Evolutionary conservation across 129 eudicot genomes (phyloP), one percentile per base, ranked within the genome.

Genomic region (Flaveria linearis): DNA sequence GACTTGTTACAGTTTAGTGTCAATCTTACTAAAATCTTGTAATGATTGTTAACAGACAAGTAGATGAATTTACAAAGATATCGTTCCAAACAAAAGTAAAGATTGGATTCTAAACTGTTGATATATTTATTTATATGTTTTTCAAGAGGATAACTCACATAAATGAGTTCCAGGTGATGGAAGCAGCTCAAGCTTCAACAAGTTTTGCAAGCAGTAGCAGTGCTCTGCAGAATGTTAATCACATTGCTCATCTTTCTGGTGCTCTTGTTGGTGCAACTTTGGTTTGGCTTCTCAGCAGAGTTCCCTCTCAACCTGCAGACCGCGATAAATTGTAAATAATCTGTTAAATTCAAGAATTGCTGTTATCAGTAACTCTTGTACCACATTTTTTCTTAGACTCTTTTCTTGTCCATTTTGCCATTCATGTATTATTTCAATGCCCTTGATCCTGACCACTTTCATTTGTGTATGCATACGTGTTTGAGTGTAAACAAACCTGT

Each of bases 111-210:
- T 55, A 17, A 18, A 55, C 62, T 55, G 11, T 18, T 55, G 13
- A 55, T 17, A n/a, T 53, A 17, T 55, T 62, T 28, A 28, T 62
- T 13, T 62, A 62, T 30, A 10, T 11, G 36, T 30, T 30, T 30
- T 58, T 58, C 13, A 61, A 36, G 28, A 0, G 17, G 17, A 25
- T 61, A 25, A 25, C 13, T 26, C 18, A 26, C 67, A 23, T 58
- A 9, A 25, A 58, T 10, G 36, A 22, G 36, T 58, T 61, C 15
- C 79, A 93, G 98, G 98, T 94, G 69, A 94, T 94, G 98, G 98
- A 94, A 84, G 97, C 97, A 62, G 98, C 98, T 73, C 91, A 89
- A 81, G 96, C 93, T 64, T 94, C 98, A 39, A 82, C 96, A 69
- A 82, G 88, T 73, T 79, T 93, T 81, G 84, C 87, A 68, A 89